phyloP scores from a whole-genome alignment of 306 rosid species.

The Benincasa hispida region DNA sequence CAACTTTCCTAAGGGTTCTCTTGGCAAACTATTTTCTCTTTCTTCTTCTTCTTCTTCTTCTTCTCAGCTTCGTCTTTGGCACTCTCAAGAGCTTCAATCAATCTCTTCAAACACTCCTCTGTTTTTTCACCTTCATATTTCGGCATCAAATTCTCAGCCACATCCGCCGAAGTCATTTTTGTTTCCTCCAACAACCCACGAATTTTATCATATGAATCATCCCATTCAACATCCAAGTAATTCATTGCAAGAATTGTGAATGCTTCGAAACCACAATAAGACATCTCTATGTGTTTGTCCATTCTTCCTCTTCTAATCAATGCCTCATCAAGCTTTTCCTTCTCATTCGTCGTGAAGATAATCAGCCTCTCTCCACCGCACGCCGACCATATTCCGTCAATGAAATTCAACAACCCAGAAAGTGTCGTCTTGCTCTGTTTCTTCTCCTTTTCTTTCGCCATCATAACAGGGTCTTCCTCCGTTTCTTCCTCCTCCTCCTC shows the following conservation, averaged over 20 bases:
- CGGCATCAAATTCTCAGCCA: constrained; percentile 76
- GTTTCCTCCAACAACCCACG: constrained; percentile 20
- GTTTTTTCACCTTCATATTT: constrained; percentile 20
- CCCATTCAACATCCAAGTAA: constrained; percentile 34
- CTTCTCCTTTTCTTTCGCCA: neutral
- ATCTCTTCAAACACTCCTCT: constrained; percentile 19
- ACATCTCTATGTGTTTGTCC: constrained; percentile 67
- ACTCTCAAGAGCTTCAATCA: constrained; percentile 45
- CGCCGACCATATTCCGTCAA: constrained; percentile 44
- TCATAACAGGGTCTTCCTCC: neutral
- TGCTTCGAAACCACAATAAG: constrained; percentile 57
- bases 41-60: constrained; percentile 16
- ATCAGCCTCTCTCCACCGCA: constrained; percentile 61
- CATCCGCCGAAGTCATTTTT: constrained; percentile 60
- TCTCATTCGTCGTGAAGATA: constrained; percentile 68
- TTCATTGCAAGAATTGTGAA: constrained; percentile 55
- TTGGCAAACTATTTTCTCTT: too few species aligned
- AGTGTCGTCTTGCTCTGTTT: constrained; percentile 2
- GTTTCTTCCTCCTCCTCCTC: neutral
- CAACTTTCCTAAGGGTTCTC: too few species aligned
- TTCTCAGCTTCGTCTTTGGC: constrained; percentile 18
- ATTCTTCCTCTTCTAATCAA: constrained; percentile 68
- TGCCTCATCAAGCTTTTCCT: constrained; percentile 73
- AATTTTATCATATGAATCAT: constrained; percentile 23
- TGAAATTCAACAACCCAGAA: neutral